Conservation (phyloP, 169 alveolate genomes). For the Babesia bovis region DNA sequence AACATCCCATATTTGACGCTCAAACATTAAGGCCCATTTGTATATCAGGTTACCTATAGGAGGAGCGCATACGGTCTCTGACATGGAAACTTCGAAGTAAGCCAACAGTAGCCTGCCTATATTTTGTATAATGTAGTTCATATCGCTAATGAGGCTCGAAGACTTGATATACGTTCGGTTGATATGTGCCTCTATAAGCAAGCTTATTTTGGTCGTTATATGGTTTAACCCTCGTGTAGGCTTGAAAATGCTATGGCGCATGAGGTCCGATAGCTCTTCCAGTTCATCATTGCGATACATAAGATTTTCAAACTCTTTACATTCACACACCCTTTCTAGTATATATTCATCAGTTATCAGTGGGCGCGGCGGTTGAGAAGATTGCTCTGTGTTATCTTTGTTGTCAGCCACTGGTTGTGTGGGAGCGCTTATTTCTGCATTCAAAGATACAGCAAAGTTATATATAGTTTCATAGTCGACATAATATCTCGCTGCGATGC, state of each 20-base stretch:
- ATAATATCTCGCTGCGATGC: constrained; percentile 85
- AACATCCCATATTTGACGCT: constrained; percentile 84
- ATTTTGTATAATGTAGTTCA: constrained; percentile 90
- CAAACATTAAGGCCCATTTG: constrained; percentile 73
- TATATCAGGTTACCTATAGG: constrained; percentile 80
- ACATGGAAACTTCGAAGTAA: constrained; percentile 87
- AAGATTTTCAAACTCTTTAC: constrained; percentile 56
- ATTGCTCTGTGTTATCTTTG: background rate
- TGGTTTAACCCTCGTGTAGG: constrained; percentile 65
- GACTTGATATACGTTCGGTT: constrained; percentile 80
- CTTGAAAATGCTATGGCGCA: constrained; percentile 28
- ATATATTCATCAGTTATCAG: constrained; percentile 48
- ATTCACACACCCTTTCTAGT: constrained; percentile 52
- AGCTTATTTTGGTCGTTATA: constrained; percentile 57
- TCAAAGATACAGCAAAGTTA: constrained; percentile 54
- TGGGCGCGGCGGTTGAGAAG: background rate
- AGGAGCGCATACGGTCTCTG: constrained; percentile 76
- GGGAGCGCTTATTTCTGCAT: constrained; percentile 30
- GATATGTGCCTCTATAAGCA: constrained; percentile 88
- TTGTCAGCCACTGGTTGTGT: constrained; percentile 11
- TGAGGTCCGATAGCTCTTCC: constrained; percentile 46
- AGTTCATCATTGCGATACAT: constrained; percentile 59
- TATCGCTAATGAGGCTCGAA: constrained; percentile 90
- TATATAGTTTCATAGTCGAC: constrained; percentile 83
- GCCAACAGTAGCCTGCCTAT: constrained; percentile 91